Percentiles rank a stretch among this genome's conserved stretches.
phyloP scores from a whole-genome alignment of 75 land plant species.

The Ceratopteris richardii region DNA sequence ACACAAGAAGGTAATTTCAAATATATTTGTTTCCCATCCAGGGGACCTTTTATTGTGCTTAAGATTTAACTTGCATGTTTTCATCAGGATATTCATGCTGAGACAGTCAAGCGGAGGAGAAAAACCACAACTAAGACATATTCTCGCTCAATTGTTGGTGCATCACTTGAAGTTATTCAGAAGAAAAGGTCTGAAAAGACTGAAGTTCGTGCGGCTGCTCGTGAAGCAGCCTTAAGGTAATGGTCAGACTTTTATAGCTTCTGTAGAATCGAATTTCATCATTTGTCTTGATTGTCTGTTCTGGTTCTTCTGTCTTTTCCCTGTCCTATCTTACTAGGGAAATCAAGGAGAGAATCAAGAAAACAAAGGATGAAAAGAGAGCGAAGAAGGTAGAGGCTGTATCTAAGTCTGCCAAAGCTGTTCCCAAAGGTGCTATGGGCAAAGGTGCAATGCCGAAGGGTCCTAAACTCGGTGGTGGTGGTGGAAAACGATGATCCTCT shows the following conservation, averaged over 20 bases:
- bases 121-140: constrained; percentile 58
- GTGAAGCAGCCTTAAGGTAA: constrained; percentile 73
- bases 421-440: constrained; percentile 29
- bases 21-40: neutral
- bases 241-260: neutral
- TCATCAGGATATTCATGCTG: constrained; percentile 62
- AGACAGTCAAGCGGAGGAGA: constrained; percentile 68
- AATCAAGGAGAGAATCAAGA: constrained; percentile 79
- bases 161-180: constrained; percentile 82
- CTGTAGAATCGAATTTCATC: neutral
- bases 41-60: neutral
- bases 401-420: constrained; percentile 39
- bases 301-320: too few relatives aligned
- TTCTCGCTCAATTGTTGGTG: constrained; percentile 83
- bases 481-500: constrained; percentile 44
- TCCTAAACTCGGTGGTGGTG: constrained; percentile 61
- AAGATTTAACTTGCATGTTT: neutral
- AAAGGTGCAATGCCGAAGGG: constrained; percentile 53
- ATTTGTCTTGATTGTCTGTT: too few relatives aligned
- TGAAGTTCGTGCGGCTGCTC: constrained; percentile 78
- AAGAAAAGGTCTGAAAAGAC: constrained; percentile 73
- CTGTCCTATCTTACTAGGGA: constrained; percentile 27
- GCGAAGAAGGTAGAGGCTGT: constrained; percentile 68
- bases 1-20: constrained; percentile 55
- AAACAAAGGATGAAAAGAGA: constrained; percentile 77